Conservation (phyloP, 2,329 filamentous ascomycete species). For the Emericellopsis cladophorae region DNA sequence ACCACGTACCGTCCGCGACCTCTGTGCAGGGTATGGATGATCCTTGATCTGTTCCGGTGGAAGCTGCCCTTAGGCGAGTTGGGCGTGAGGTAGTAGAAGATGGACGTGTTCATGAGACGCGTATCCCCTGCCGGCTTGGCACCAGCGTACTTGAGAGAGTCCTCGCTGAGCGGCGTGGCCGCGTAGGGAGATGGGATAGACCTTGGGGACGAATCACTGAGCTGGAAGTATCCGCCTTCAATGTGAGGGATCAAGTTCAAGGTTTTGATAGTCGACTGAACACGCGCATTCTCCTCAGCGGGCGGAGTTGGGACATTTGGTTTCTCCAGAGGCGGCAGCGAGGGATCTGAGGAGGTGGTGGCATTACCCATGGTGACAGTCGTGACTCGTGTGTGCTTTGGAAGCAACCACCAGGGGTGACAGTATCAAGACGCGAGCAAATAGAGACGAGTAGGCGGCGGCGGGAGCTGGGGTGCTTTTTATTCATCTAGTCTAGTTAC, state of each 20-base stretch:
- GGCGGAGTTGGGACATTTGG: too few species aligned
- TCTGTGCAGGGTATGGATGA: constrained; percentile 52
- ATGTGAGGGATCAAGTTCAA: constrained; percentile 41
- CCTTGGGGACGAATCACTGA: constrained; percentile 42
- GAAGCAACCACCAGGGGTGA: not conserved
- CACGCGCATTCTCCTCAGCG: constrained; percentile 3
- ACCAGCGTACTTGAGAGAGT: constrained; percentile 18
- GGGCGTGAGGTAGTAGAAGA: constrained; percentile 52
- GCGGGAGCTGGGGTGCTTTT: too few species aligned
- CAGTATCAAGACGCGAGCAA: too few species aligned
- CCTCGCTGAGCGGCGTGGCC: constrained; percentile 18
- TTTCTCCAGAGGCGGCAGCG: constrained; percentile 2
- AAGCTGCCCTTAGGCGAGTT: constrained; percentile 42
- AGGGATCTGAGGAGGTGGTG: not conserved
- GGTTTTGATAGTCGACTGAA: constrained; percentile 9
- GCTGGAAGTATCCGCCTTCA: constrained; percentile 52
- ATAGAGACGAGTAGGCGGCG: too few species aligned
- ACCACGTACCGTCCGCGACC: constrained; percentile 52
- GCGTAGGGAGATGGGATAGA: constrained; percentile 36
- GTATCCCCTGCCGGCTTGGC: constrained; percentile 17
- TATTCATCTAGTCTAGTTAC: too few species aligned
- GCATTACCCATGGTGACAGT: not conserved
- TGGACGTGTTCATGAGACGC: constrained; percentile 45
- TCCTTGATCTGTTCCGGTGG: constrained; percentile 49
- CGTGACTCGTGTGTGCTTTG: not conserved